Evolutionary conservation across 164 flowering plant species (phyloP).

Genomic region (Amborella trichopoda): DNA sequence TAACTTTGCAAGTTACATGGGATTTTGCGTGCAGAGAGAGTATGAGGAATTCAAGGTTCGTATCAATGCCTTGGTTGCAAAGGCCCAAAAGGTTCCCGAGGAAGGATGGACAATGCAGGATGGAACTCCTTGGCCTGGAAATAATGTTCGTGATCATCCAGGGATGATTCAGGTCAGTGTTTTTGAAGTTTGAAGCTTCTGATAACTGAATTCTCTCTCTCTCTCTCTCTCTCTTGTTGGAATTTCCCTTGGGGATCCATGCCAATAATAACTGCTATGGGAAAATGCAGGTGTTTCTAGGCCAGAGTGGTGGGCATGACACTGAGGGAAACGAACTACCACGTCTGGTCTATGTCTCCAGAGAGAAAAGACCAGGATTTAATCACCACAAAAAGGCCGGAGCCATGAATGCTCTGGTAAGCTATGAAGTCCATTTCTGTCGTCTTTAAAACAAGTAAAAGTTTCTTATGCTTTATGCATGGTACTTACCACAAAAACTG

Average conservation of each 20-base stretch:
- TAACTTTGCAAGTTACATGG: too few relatives aligned
- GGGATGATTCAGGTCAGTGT: conserved; percentile 64
- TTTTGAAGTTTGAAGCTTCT: background rate
- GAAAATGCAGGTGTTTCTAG: conserved; percentile 49
- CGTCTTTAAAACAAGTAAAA: background rate
- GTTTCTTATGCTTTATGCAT: background rate
- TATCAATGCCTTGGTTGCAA: conserved; percentile 62
- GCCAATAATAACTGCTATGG: too few relatives aligned
- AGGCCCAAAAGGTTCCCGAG: conserved; percentile 61
- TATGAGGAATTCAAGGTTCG: conserved; percentile 72
- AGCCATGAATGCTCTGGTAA: conserved; percentile 73
- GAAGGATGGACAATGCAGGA: conserved; percentile 83
- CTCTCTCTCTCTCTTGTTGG: too few relatives aligned
- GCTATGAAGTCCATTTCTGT: background rate
- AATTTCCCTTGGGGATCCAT: background rate
- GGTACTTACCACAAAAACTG: too few relatives aligned
- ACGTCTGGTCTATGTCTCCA: conserved; percentile 56
- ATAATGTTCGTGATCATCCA: conserved; percentile 69
- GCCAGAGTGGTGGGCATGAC: conserved; percentile 55
- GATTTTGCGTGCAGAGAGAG: conserved; percentile 66
- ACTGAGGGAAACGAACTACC: conserved; percentile 59
- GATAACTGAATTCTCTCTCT: too few relatives aligned
- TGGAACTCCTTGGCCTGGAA: conserved; percentile 82
- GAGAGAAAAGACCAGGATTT: conserved; percentile 68
- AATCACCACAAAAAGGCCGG: conserved; percentile 76